phyloP scores from a whole-genome alignment of 192 early-diverging fungal genomes.

The Backusella morwellensis region DNA sequence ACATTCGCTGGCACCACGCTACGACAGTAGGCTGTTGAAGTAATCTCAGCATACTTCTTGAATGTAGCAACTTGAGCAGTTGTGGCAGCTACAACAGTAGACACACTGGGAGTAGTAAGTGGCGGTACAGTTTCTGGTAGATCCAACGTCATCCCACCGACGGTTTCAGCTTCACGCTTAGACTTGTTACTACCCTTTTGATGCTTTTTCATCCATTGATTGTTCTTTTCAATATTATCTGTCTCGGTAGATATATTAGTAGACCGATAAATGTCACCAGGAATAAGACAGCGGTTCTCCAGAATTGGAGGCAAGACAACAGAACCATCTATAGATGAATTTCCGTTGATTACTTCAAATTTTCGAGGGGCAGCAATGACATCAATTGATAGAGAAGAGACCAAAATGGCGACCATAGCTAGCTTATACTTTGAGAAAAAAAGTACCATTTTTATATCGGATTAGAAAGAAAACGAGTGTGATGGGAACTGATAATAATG shows the following conservation, averaged over 20 bases:
- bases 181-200: not conserved
- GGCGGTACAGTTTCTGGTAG: not conserved
- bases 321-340: not conserved
- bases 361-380: not conserved
- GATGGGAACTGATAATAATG: not conserved
- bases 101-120: not conserved
- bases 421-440: not conserved
- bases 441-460: not conserved
- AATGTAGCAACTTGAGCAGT: not conserved
- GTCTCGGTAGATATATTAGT: not conserved
- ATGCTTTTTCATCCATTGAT: not conserved
- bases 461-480: not conserved
- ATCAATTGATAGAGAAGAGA: not conserved
- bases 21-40: slow-evolving; percentile 29
- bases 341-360: not conserved
- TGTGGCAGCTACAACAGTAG: not conserved
- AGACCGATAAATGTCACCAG: not conserved
- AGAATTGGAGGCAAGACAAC: not conserved
- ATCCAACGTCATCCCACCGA: slow-evolving; percentile 3
- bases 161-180: not conserved
- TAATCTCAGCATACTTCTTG: slow-evolving; percentile 8
- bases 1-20: not conserved
- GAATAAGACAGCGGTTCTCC: not conserved
- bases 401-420: not conserved
- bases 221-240: not conserved